A percentile compares a stretch with the other conserved stretches of the same genome.
phyloP scores from a whole-genome alignment of 305 asterid species.

The Fraxinus greggii region DNA sequence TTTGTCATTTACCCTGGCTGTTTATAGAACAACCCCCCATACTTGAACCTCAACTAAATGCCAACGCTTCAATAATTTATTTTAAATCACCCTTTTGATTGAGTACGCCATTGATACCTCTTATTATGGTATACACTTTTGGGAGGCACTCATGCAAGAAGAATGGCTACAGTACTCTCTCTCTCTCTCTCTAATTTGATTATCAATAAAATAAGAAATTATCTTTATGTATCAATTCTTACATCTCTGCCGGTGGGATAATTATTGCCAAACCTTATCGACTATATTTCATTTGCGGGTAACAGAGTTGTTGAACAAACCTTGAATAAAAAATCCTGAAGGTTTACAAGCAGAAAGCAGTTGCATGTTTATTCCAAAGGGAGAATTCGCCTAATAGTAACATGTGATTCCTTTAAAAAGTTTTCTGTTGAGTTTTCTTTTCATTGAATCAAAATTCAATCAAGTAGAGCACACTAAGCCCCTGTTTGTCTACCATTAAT shows the following conservation, averaged over 20 bases:
- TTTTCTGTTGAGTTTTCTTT: neutral
- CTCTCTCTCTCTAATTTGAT: neutral
- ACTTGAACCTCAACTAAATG: neutral
- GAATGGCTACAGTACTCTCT: neutral
- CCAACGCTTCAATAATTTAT: neutral
- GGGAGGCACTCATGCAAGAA: neutral
- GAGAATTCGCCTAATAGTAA: neutral
- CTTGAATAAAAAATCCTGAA: neutral
- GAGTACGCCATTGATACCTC: neutral
- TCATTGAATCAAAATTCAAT: neutral
- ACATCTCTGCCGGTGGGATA: neutral
- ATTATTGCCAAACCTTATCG: neutral
- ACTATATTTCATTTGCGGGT: neutral
- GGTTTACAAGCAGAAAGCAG: neutral
- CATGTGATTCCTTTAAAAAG: neutral
- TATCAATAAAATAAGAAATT: neutral
- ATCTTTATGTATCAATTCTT: neutral
- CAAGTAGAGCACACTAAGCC: neutral
- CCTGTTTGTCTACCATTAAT: too few species aligned
- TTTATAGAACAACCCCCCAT: neutral
- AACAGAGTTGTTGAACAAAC: neutral
- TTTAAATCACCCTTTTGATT: neutral
- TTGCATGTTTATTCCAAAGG: neutral
- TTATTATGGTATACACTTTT: neutral
- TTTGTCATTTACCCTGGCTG: neutral